Evolutionary conservation across 306 rosid genomes (phyloP).

Genomic region (Glycine soja): DNA sequence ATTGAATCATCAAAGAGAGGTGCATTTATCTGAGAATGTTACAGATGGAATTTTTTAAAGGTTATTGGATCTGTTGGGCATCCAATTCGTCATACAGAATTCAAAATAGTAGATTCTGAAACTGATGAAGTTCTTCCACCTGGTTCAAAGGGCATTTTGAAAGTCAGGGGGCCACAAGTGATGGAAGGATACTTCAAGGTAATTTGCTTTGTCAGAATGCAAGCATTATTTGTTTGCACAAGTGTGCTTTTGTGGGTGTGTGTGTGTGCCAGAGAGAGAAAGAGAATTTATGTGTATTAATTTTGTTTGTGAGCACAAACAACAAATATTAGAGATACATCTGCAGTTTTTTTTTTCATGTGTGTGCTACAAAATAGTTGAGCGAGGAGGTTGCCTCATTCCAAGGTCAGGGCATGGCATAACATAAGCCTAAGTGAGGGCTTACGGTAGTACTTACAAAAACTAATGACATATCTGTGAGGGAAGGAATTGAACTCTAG

Average conservation of each 20-base stretch:
- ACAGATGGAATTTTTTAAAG: conserved; percentile 68
- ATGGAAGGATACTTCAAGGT: conserved; percentile 98
- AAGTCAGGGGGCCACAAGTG: conserved; percentile 82
- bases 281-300: neutral
- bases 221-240: conserved; percentile 13
- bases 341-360: neutral
- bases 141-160: conserved; percentile 84
- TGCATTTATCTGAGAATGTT: conserved; percentile 55
- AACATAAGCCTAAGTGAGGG: neutral
- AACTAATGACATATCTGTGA: neutral
- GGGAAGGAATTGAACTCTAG: conserved; percentile 12
- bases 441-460: neutral
- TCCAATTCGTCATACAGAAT: conserved; percentile 74
- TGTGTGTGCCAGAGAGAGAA: neutral
- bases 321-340: neutral
- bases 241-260: neutral
- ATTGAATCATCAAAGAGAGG: conserved; percentile 45
- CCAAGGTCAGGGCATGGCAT: neutral
- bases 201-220: conserved; percentile 41
- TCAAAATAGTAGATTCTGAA: conserved; percentile 79
- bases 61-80: conserved; percentile 95
- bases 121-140: conserved; percentile 76
- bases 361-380: neutral
- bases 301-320: conserved; percentile 5
- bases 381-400: neutral